phyloP scores from a whole-genome alignment of 768 basidiomycete species.

The Leucogyrophana mollusca region DNA sequence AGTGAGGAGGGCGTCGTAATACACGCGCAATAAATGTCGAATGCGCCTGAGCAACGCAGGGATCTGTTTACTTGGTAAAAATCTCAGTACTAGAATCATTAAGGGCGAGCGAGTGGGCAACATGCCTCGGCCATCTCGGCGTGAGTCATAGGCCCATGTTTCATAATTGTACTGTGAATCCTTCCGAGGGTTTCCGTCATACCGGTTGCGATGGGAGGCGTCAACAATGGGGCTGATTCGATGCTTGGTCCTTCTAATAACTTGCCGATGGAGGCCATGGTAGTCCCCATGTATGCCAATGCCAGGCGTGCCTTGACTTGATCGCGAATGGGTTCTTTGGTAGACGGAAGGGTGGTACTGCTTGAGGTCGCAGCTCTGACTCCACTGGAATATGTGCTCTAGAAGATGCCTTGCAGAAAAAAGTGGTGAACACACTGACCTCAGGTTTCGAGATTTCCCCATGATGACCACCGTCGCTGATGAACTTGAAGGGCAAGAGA shows the following conservation, averaged over 20 bases:
- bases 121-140: conserved; percentile 13
- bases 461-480: too few relatives aligned
- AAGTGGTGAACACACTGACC: too few relatives aligned
- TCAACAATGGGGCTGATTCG: conserved; percentile 10
- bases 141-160: conserved; percentile 6
- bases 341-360: not conserved
- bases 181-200: conserved; percentile 19
- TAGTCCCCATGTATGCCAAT: conserved; percentile 1
- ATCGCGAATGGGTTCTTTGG: conserved; percentile 21
- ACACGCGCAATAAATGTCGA: conserved; percentile 23
- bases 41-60: conserved; percentile 22
- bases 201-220: conserved; percentile 19
- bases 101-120: not conserved
- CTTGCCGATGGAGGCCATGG: conserved; percentile 2
- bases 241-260: not conserved
- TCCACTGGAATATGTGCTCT: too few relatives aligned
- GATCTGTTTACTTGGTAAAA: conserved; percentile 20
- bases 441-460: too few relatives aligned
- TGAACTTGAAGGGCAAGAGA: too few relatives aligned
- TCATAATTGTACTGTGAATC: conserved; percentile 11
- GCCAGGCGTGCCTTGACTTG: conserved; percentile 6
- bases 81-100: not conserved
- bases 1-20: conserved; percentile 18
- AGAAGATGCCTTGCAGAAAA: too few relatives aligned
- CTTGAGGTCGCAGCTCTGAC: too few relatives aligned